Percentiles rank a stretch among this genome's conserved stretches.
phyloP scores from a whole-genome alignment of 2,329 filamentous ascomycete genomes.

The Podosphaera xanthii region DNA sequence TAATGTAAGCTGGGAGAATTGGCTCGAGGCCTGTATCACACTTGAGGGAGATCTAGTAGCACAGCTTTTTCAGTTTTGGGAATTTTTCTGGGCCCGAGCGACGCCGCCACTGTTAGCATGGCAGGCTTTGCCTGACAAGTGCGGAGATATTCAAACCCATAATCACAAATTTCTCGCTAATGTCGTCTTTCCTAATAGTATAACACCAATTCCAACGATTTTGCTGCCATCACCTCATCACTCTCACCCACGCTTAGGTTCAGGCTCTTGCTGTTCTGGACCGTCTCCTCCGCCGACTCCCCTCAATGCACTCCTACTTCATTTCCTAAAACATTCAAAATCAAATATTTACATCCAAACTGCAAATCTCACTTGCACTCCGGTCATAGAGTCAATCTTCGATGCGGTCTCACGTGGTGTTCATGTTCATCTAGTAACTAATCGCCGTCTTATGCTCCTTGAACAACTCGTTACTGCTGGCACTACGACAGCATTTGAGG shows the following conservation, averaged over 20 bases:
- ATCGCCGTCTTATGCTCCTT: slow-evolving; percentile 46
- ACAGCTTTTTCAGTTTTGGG: slow-evolving; percentile 43
- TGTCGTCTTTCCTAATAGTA: not conserved
- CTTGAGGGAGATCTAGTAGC: slow-evolving; percentile 37
- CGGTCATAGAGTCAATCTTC: slow-evolving; percentile 38
- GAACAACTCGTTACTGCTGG: slow-evolving; percentile 66
- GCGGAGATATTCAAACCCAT: not conserved
- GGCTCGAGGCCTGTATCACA: slow-evolving; percentile 59
- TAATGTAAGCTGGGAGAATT: slow-evolving; percentile 73
- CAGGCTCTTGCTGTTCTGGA: not conserved
- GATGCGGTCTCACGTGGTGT: slow-evolving; percentile 41
- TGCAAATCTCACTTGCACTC: slow-evolving; percentile 50
- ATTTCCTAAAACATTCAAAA: slow-evolving; percentile 40
- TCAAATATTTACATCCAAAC: slow-evolving; percentile 47
- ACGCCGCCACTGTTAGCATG: slow-evolving; percentile 3
- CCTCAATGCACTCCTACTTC: slow-evolving; percentile 41
- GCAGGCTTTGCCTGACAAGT: no score
- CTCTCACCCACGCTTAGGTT: slow-evolving; percentile 4
- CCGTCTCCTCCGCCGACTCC: slow-evolving; percentile 16
- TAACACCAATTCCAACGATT: slow-evolving; percentile 21
- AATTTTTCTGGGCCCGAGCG: slow-evolving; percentile 36
- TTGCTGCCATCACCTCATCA: slow-evolving; percentile 50
- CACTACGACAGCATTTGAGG: slow-evolving; percentile 44
- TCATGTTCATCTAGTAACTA: slow-evolving; percentile 43
- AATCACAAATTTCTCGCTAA: not conserved